Conservation (phyloP, 2,329 filamentous ascomycete species). For the Dactylellina cionopaga region DNA sequence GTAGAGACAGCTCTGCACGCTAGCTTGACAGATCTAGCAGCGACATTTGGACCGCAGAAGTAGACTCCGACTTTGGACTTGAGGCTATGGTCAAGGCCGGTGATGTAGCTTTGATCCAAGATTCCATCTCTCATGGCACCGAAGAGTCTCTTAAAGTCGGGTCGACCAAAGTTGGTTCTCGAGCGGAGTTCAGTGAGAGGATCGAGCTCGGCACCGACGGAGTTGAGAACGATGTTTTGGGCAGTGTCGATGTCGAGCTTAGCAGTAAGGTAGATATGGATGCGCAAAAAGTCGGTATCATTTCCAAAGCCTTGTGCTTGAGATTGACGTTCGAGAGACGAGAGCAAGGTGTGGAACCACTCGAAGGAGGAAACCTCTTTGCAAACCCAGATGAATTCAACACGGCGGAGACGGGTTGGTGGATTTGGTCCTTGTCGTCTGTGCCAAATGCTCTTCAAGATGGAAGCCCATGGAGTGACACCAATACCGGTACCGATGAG, state of each 20-base stretch:
- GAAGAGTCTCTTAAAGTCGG: slow-evolving; percentile 85
- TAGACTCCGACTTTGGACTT: slow-evolving; percentile 94
- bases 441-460: slow-evolving; percentile 98
- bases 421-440: slow-evolving; percentile 89
- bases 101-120: slow-evolving; percentile 82
- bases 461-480: slow-evolving; percentile 85
- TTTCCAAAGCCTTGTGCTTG: slow-evolving; percentile 74
- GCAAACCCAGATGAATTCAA: slow-evolving; percentile 99
- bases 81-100: slow-evolving; percentile 78
- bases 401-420: slow-evolving; percentile 85
- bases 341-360: slow-evolving; percentile 96
- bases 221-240: slow-evolving; percentile 97
- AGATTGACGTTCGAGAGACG: slow-evolving; percentile 88
- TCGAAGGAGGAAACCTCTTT: slow-evolving; percentile 95
- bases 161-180: slow-evolving; percentile 92
- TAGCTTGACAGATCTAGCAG: slow-evolving; percentile 83
- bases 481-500: slow-evolving; percentile 87
- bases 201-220: slow-evolving; percentile 85
- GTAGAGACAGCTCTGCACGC: slow-evolving; percentile 78
- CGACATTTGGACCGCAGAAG: slow-evolving; percentile 88
- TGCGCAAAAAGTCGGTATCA: slow-evolving; percentile 83
- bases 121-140: slow-evolving; percentile 88
- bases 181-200: slow-evolving; percentile 90
- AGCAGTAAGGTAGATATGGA: slow-evolving; percentile 97
- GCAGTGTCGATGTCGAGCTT: slow-evolving; percentile 89